These are phyloP conservation scores for Albatrellus ellisii DNA, from an alignment of 768 basidiomycete genomes.

Conservation along the genomic window DNA sequence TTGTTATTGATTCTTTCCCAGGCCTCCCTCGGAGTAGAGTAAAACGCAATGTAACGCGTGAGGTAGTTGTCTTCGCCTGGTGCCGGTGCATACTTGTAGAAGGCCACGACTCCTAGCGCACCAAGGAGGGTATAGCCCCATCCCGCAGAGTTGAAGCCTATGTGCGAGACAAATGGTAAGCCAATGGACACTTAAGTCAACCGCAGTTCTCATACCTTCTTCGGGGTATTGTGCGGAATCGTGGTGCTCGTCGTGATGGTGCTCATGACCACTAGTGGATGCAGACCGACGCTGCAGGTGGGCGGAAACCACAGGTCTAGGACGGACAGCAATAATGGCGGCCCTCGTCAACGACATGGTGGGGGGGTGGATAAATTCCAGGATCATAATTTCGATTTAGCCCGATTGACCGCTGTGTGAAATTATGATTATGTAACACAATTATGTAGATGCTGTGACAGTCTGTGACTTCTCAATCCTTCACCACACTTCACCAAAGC, in stretches of 20 bases:
- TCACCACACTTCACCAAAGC: too few species aligned
- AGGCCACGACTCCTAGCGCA: constrained; percentile 34
- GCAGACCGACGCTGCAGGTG: constrained; percentile 17
- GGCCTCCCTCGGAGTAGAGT: constrained; percentile 35
- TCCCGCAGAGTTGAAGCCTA: constrained; percentile 51
- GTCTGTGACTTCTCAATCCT: too few species aligned
- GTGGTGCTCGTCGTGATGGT: constrained; percentile 24
- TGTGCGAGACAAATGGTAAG: background rate
- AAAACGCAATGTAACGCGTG: constrained; percentile 53
- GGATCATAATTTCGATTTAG: too few species aligned
- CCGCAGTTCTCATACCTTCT: constrained; percentile 38
- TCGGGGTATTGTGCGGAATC: constrained; percentile 33
- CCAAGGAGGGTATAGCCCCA: constrained; percentile 54
- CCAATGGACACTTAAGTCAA: background rate
- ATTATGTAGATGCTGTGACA: too few species aligned
- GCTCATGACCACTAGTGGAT: constrained; percentile 12
- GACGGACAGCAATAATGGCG: constrained; percentile 4
- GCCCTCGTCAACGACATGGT: constrained; percentile 11
- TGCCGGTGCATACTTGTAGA: constrained; percentile 59
- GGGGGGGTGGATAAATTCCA: background rate
- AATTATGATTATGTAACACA: too few species aligned
- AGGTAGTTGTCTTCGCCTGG: constrained; percentile 47
- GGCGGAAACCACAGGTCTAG: background rate
- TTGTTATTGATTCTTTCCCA: constrained; percentile 46
- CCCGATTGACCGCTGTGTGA: too few species aligned